Conservation (phyloP, 108 stramenopile genomes). For the Cylindrotheca closterium region DNA sequence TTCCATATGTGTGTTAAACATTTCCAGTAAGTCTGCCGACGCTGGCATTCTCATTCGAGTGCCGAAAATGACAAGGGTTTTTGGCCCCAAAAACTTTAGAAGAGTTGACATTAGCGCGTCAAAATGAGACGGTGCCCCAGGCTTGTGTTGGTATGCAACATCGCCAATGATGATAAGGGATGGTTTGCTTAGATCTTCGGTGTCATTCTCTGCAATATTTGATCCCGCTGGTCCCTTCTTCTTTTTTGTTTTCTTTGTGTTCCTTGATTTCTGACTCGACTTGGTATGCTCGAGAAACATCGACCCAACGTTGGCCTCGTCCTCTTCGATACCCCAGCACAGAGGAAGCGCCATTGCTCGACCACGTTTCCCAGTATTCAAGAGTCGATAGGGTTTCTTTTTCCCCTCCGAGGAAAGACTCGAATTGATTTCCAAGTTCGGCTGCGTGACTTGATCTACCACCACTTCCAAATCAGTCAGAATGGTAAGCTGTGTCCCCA, state of each 20-base stretch:
- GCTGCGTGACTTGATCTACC: conserved; percentile 39
- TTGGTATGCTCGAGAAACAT: conserved; percentile 10
- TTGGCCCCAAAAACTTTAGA: conserved; percentile 29
- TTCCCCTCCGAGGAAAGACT: conserved; percentile 9
- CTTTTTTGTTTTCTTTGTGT: not conserved
- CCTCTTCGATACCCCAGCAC: conserved; percentile 44
- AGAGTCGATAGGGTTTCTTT: conserved; percentile 23
- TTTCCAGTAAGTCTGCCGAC: conserved; percentile 37
- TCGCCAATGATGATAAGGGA: conserved; percentile 53
- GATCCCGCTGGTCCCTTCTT: conserved; percentile 7
- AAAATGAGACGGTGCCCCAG: conserved; percentile 59
- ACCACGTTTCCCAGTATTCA: conserved; percentile 33
- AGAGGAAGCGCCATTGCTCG: conserved; percentile 41
- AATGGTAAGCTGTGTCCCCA: conserved; percentile 39
- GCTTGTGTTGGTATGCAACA: conserved; percentile 60
- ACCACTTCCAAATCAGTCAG: conserved; percentile 53
- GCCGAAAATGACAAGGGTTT: conserved; percentile 49
- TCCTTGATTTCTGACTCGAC: not conserved
- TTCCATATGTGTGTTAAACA: conserved; percentile 50
- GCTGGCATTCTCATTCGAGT: conserved; percentile 63
- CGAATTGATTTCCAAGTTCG: conserved; percentile 43
- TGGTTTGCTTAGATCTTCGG: conserved; percentile 21
- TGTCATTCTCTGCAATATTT: not conserved
- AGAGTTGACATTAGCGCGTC: conserved; percentile 46
- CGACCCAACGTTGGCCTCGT: conserved; percentile 27